These are phyloP conservation scores for Eucalyptus curtisii DNA, from an alignment of 345 rosid species.

Conservation along the genomic window DNA sequence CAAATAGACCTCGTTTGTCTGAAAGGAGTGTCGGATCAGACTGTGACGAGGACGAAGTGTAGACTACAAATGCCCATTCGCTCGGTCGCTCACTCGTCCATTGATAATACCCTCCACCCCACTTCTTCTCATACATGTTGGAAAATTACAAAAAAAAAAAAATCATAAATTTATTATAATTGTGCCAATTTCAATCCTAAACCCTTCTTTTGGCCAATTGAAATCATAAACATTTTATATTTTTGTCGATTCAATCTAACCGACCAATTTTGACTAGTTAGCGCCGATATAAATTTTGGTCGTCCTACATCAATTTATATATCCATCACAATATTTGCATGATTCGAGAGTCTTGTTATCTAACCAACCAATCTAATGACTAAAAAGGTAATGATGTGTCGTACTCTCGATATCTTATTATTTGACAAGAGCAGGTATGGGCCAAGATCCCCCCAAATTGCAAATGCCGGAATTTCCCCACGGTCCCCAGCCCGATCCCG, in stretches of 20 bases:
- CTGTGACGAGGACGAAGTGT: background rate
- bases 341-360: background rate
- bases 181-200: accelerated
- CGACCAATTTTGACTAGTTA: accelerated
- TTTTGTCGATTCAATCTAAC: too few species aligned
- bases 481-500: background rate
- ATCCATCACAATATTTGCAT: background rate
- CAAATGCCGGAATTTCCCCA: background rate
- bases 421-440: background rate
- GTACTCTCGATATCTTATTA: background rate
- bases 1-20: background rate
- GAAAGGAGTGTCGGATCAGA: background rate
- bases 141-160: too few species aligned
- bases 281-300: accelerated
- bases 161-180: too few species aligned
- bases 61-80: background rate
- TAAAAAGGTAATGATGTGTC: background rate
- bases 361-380: background rate
- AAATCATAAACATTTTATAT: too few species aligned
- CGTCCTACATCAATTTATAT: accelerated
- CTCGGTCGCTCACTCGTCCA: background rate
- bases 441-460: background rate
- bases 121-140: accelerated
- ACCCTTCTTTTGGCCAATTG: too few species aligned
- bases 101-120: background rate